These are phyloP conservation scores for Pseudogymnoascus sp. DNA, from an alignment of 2,329 filamentous ascomycete species.

Conservation along the genomic window DNA sequence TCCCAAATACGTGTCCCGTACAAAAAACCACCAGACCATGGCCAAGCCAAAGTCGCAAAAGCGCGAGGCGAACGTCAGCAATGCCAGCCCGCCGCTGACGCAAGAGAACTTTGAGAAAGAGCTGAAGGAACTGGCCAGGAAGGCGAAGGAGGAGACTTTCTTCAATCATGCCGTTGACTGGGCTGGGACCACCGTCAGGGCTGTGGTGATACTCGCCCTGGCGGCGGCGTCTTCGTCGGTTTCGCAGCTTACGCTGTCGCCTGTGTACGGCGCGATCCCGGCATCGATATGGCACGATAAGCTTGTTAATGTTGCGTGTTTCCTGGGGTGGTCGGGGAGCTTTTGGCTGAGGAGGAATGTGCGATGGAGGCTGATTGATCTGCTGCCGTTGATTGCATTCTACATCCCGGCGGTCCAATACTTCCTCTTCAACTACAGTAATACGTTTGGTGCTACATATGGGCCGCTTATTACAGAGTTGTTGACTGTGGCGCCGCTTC, in stretches of 20 bases:
- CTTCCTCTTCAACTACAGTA: slow-evolving; percentile 62
- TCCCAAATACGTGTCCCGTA: slow-evolving; percentile 8
- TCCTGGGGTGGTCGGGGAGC: slow-evolving; percentile 67
- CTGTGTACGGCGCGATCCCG: slow-evolving; percentile 82
- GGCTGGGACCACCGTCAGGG: slow-evolving; percentile 29
- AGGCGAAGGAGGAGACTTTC: slow-evolving; percentile 30
- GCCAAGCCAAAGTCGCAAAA: slow-evolving; percentile 49
- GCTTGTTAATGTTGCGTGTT: slow-evolving; percentile 59
- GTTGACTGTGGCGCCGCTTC: slow-evolving; percentile 64
- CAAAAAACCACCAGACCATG: slow-evolving; percentile 4
- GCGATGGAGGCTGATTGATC: slow-evolving; percentile 42
- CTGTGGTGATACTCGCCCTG: slow-evolving; percentile 45
- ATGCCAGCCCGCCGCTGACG: slow-evolving; percentile 23
- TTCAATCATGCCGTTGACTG: slow-evolving; percentile 27
- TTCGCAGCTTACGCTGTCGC: slow-evolving; percentile 71
- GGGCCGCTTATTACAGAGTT: slow-evolving; percentile 73
- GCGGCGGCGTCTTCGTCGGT: slow-evolving; percentile 61
- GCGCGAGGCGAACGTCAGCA: slow-evolving; percentile 37
- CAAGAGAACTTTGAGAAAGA: slow-evolving; percentile 33
- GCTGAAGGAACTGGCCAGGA: slow-evolving; percentile 28
- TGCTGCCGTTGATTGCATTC: slow-evolving; percentile 68
- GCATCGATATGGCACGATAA: slow-evolving; percentile 65
- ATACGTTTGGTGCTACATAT: slow-evolving; percentile 56
- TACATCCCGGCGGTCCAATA: slow-evolving; percentile 70
- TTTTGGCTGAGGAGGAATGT: slow-evolving; percentile 46